These are phyloP conservation scores for Kluyveromyces lactis DNA, from an alignment of 805 yeast species.

Conservation along the genomic window DNA sequence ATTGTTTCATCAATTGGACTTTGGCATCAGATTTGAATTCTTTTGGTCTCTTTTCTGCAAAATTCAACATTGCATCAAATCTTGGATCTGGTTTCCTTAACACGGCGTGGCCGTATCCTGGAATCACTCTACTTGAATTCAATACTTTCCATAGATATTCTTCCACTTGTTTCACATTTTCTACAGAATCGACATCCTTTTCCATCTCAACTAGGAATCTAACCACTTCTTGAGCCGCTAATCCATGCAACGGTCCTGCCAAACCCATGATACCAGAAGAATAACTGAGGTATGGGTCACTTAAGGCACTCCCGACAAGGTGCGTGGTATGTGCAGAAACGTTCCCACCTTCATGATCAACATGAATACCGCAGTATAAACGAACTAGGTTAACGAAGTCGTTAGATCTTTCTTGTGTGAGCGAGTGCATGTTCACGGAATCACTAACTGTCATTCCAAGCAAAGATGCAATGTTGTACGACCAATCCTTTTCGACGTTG, in stretches of 20 bases:
- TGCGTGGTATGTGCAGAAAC: conserved; percentile 84
- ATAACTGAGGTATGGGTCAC: conserved; percentile 68
- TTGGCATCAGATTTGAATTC: conserved; percentile 72
- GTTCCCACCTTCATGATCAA: conserved; percentile 83
- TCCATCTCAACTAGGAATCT: conserved; percentile 62
- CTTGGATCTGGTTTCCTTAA: conserved; percentile 80
- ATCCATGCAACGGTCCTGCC: conserved; percentile 84
- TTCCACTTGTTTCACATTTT: conserved; percentile 43
- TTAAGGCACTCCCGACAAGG: conserved; percentile 74
- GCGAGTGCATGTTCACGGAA: conserved; percentile 26
- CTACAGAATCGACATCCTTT: conserved; percentile 32
- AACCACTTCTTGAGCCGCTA: conserved; percentile 82
- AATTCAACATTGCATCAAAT: conserved; percentile 63
- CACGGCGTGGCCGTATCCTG: conserved; percentile 87
- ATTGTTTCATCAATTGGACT: conserved; percentile 60
- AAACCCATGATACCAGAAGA: conserved; percentile 81
- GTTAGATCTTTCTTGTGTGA: conserved; percentile 32
- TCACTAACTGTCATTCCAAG: conserved; percentile 46
- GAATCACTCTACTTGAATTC: conserved; percentile 77
- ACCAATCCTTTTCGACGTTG: conserved; percentile 54
- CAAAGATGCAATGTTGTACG: conserved; percentile 58
- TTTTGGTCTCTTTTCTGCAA: conserved; percentile 67
- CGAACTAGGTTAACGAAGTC: conserved; percentile 67
- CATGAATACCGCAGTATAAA: conserved; percentile 65
- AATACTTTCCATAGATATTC: conserved; percentile 72